Percentiles rank a stretch among this genome's conserved stretches.
Conservation (phyloP, 306 rosid genomes). For the Quercus berberidifolia region DNA sequence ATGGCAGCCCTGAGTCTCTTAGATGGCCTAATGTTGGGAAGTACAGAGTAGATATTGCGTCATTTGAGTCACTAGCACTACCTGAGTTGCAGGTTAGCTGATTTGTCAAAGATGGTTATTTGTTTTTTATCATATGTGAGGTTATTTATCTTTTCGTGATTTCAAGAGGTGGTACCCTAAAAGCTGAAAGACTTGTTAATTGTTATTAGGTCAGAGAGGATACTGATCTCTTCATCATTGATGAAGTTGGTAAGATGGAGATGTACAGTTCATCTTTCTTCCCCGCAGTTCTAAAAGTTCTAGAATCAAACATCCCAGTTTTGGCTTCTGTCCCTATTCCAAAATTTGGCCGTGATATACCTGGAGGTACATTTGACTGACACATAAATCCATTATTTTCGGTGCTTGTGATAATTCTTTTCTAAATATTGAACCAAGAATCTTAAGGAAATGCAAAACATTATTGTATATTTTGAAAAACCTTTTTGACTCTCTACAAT, state of each 20-base stretch:
- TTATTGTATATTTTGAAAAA: not conserved
- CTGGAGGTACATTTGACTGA: slow-evolving; percentile 44
- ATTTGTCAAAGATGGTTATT: not conserved
- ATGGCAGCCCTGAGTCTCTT: slow-evolving; percentile 53
- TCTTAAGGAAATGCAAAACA: not conserved
- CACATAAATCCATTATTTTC: not conserved
- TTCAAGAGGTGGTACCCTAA: not conserved
- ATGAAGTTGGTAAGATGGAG: slow-evolving; percentile 94
- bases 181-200: slow-evolving; percentile 9
- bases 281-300: slow-evolving; percentile 67
- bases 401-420: not conserved
- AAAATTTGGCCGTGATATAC: slow-evolving; percentile 71
- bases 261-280: slow-evolving; percentile 75
- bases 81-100: slow-evolving; percentile 75
- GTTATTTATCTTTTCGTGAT: not conserved
- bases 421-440: not conserved
- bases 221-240: slow-evolving; percentile 71
- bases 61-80: slow-evolving; percentile 72
- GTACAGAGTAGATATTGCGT: slow-evolving; percentile 69
- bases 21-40: slow-evolving; percentile 87
- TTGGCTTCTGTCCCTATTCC: slow-evolving; percentile 85
- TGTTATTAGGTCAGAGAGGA: slow-evolving; percentile 60
- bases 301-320: slow-evolving; percentile 69
- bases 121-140: not conserved
- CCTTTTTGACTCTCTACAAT: not conserved